Evolutionary conservation across 2,329 filamentous ascomycete species (phyloP), one percentile per base, ranked within the genome.

Genomic region (Fusarium humuli): DNA sequence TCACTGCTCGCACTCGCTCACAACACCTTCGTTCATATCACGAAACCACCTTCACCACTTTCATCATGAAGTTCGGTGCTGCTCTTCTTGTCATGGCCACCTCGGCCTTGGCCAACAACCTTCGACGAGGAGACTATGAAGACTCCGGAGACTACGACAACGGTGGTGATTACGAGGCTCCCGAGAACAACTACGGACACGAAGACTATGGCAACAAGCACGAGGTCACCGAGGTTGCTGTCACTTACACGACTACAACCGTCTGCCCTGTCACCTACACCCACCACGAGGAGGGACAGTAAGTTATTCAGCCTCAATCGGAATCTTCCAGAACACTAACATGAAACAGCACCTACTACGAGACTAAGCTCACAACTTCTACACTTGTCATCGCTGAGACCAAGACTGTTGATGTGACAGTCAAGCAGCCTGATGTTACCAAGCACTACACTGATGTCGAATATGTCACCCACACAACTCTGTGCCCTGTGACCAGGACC

Each of bases 251-350:
- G 49, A 83, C 81, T 23, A 79, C 81, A 14, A 84, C 82, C 6
- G 77, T 82, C 52, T 86, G 84, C 73, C 83, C 84, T 13, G 77
- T 83, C 64, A 84, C 82, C 12, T 77, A 79, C 34, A 85, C 83
- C 14, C 73, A 80, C 60, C 82, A 81, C 18, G 66, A 74, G 16
- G 71, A 76, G 40, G 82, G 81, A 76, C 78, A 78, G 81, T 83
- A 75, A 81, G 81, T 79, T 52, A 41, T 23, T 11, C 13, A 25
- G 32, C 23, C 20, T 42, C 32, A 9, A 45, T 52, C 30, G 16
- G 20, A 23, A 46, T 40, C 48, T 11, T 54, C 7, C 18, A 53
- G 40, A 27, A 20, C 40, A 40, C 61, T 77, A 45, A 78, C 61
- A 41, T 22, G 18, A 57, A 29, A 25, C 50, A 81, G 80, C 23